Percentiles rank a stretch among this genome's conserved stretches.
Conservation (phyloP, 2,329 filamentous ascomycete genomes). For the Venturia aucupariae region DNA sequence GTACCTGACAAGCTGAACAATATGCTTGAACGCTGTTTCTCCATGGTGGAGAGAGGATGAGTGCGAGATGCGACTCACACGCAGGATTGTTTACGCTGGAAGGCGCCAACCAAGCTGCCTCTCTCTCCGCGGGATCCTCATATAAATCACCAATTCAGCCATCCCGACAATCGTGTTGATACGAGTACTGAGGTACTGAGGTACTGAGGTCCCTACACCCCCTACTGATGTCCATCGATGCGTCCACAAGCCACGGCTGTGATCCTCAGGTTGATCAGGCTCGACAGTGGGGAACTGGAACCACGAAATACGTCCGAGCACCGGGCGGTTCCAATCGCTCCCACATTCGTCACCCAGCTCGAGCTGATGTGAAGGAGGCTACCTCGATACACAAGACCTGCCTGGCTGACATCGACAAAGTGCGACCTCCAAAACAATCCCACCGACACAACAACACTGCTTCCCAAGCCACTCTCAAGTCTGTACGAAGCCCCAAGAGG, state of each 20-base stretch:
- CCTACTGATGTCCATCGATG: not conserved
- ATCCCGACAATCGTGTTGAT: not conserved
- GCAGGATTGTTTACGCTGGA: not conserved
- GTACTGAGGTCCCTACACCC: too few species aligned
- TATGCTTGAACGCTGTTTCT: not conserved
- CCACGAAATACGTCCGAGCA: not conserved
- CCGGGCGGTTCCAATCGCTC: too few species aligned
- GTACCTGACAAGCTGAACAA: not conserved
- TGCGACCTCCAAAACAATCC: not conserved
- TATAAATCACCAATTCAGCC: not conserved
- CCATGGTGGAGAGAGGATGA: not conserved
- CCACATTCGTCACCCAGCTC: conserved; percentile 7
- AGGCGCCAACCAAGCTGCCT: not conserved
- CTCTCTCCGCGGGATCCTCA: not conserved
- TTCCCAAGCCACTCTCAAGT: not conserved
- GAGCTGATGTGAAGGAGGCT: not conserved
- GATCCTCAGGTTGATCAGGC: conserved; percentile 6
- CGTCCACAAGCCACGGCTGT: not conserved
- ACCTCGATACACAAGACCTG: too few species aligned
- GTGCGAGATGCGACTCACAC: not conserved
- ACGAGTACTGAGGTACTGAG: too few species aligned
- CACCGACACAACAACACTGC: not conserved
- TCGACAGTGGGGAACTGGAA: not conserved
- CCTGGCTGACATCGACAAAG: not conserved
- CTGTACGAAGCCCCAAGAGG: not conserved